These are phyloP conservation scores for Neofusicoccum parvum DNA, from an alignment of 2,329 filamentous ascomycete genomes.

Conservation along the genomic window DNA sequence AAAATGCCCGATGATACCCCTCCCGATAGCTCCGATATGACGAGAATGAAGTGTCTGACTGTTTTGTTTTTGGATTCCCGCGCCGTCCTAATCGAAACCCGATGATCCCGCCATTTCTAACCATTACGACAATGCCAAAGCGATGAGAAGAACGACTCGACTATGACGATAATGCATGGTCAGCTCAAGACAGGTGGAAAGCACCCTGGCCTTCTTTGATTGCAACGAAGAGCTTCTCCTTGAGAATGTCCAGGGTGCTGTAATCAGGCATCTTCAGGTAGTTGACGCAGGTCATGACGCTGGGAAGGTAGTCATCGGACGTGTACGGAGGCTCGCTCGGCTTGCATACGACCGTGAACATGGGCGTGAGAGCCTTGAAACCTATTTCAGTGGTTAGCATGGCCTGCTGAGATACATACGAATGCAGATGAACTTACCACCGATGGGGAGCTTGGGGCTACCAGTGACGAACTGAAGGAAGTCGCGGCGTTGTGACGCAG, in stretches of 20 bases:
- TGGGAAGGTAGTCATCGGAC: slow-evolving; percentile 97
- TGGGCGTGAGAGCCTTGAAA: slow-evolving; percentile 94
- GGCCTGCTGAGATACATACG: neutral
- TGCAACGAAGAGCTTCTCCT: slow-evolving; percentile 76
- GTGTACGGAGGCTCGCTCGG: slow-evolving; percentile 93
- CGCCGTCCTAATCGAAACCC: neutral
- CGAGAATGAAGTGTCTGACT: slow-evolving; percentile 7
- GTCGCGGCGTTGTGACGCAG: slow-evolving; percentile 74
- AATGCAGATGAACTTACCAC: slow-evolving; percentile 61
- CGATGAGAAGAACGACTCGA: slow-evolving; percentile 12
- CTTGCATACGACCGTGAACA: slow-evolving; percentile 99
- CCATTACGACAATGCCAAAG: slow-evolving; percentile 14
- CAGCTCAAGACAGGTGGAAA: slow-evolving; percentile 84
- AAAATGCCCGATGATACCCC: neutral
- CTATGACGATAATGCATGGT: neutral
- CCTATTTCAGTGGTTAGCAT: slow-evolving; percentile 54
- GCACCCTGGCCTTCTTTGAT: slow-evolving; percentile 96
- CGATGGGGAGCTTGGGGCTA: slow-evolving; percentile 96
- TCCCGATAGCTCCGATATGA: neutral
- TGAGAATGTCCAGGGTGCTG: slow-evolving; percentile 74
- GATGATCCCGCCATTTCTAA: slow-evolving; percentile 11
- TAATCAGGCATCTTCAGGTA: slow-evolving; percentile 98
- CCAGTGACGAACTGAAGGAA: slow-evolving; percentile 98
- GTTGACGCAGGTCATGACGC: slow-evolving; percentile 99
- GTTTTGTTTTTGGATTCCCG: neutral